Base-by-base conservation (phyloP, 768 basidiomycete genomes). In the Sutorius australiensis region DNA sequence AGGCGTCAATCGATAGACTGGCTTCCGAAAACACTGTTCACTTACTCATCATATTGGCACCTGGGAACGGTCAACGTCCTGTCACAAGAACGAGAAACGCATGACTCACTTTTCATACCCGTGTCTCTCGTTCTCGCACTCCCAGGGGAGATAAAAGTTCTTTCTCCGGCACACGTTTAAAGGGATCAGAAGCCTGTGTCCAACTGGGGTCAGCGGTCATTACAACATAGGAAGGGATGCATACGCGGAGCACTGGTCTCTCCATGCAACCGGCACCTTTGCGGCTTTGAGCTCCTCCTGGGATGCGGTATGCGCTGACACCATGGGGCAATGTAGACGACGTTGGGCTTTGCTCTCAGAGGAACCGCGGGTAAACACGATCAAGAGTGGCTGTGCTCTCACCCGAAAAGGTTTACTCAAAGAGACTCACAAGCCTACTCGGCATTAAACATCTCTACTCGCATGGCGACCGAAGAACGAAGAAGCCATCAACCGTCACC, bases 11-110 rank as follows among this genome's bases (percentile, higher is more conserved):
- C 13, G 21, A 10, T 3, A 33, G 36, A n/a, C 6, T 14, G 19
- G 41, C 21, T 27, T 52, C 49, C 51, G 27, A 46, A 46, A 33
- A 46, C 17, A 45, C 19, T 16, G 42, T 38, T 6, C 50, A 81
- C 88, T 68, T 70, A 95, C 93, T 97, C 93, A 60, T 94, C 90
- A 67, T 93, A 95, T 73, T 97, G 93, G 66, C 93, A 95, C 73
- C 92, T 95, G 45, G 30, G 50, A 1, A 37, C 7, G 13, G 49
- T 61, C 51, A 64, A 46, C 16, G 28, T 39, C 49, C 43, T 32
- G 27, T 24, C 51, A 46, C 12, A 24, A 44, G 28, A 21, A 41
- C 41, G 39, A 37, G 40, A 31, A 17, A 21, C 21, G 12, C 12
- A 21, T 4, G 24, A 30, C 84, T 63, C 65, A 89, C 91, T 89